Evolutionary conservation across 2,329 filamentous ascomycete genomes (phyloP).

Genomic region (Hypoxylon sp.): DNA sequence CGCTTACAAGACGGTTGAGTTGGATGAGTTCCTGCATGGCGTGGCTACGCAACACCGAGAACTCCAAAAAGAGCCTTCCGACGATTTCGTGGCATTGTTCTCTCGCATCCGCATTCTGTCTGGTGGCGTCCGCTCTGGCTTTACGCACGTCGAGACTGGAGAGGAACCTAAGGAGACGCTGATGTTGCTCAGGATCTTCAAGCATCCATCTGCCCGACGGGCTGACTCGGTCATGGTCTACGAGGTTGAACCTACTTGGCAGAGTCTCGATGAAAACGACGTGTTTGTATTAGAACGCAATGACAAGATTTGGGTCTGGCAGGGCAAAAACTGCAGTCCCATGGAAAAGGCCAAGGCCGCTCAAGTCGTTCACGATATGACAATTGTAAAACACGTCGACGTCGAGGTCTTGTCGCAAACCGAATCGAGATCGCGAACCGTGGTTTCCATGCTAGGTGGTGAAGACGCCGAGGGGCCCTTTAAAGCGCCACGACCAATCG

Average conservation of each 20-base stretch:
- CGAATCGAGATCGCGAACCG: conserved; percentile 66
- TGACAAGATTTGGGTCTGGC: conserved; percentile 77
- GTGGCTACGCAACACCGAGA: conserved; percentile 74
- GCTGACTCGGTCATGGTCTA: conserved; percentile 68
- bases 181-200: conserved; percentile 73
- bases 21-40: conserved; percentile 75
- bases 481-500: conserved; percentile 39
- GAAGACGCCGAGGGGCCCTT: conserved; percentile 51
- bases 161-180: conserved; percentile 57
- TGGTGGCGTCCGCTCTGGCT: conserved; percentile 72
- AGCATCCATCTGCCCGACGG: conserved; percentile 63
- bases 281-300: conserved; percentile 74
- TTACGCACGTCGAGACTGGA: conserved; percentile 69
- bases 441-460: conserved; percentile 69
- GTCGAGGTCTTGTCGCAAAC: conserved; percentile 74
- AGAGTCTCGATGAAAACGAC: conserved; percentile 73
- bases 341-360: conserved; percentile 78
- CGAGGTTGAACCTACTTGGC: conserved; percentile 72
- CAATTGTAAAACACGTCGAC: conserved; percentile 71
- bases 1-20: conserved; percentile 77
- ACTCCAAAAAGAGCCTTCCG: conserved; percentile 68
- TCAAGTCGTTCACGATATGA: conserved; percentile 75
- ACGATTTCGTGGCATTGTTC: conserved; percentile 72
- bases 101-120: conserved; percentile 69
- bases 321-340: conserved; percentile 72